These are phyloP conservation scores for Blastobotrys illinoisensis DNA, from an alignment of 1,139 yeast species.

Conservation along the genomic window DNA sequence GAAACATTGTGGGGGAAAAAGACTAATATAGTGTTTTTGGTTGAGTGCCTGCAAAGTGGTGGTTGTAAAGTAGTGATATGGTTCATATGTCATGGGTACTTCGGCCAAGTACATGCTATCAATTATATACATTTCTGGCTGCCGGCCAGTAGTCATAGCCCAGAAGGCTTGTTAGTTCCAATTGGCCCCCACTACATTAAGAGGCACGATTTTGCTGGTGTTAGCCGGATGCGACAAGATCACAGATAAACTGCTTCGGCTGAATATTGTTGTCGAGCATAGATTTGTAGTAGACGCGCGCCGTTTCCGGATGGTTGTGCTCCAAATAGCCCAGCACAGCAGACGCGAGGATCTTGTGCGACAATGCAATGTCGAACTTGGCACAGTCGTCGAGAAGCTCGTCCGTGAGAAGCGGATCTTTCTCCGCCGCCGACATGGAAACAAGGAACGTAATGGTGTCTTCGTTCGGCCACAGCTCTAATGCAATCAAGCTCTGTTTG, in stretches of 20 bases:
- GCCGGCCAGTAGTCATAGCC: too few relatives aligned
- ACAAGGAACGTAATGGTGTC: conserved; percentile 23
- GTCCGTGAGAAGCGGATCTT: conserved; percentile 16
- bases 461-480: conserved; percentile 21
- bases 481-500: conserved; percentile 14
- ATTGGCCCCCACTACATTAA: too few relatives aligned
- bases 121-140: too few relatives aligned
- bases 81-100: too few relatives aligned
- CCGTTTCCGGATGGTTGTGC: neutral
- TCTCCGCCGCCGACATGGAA: neutral
- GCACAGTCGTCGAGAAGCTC: conserved; percentile 17
- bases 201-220: too few relatives aligned
- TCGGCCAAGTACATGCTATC: too few relatives aligned
- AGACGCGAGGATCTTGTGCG: neutral
- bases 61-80: too few relatives aligned
- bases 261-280: neutral
- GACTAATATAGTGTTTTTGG: too few relatives aligned
- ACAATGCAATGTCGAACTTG: neutral
- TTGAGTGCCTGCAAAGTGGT: too few relatives aligned
- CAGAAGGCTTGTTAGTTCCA: too few relatives aligned
- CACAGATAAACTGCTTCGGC: neutral
- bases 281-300: neutral
- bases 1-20: too few relatives aligned
- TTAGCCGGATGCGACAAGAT: too few relatives aligned
- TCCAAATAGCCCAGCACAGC: conserved; percentile 1